Percentiles rank a stretch among this genome's conserved stretches.
phyloP scores from a whole-genome alignment of 2,329 filamentous ascomycete species.

The Karstenula rhodostoma region DNA sequence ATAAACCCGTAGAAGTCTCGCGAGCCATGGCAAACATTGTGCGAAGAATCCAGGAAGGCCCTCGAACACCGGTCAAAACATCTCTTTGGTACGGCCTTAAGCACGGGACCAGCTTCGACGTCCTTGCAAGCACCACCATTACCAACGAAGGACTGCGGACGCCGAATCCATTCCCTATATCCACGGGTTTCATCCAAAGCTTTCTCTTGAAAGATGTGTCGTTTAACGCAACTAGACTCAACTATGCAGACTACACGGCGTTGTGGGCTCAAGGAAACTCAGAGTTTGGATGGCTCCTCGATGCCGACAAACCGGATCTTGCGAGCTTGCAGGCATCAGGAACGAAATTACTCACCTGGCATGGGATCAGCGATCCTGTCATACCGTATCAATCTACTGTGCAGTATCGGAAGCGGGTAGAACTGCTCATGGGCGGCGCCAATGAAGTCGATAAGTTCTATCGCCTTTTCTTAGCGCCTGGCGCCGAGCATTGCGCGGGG shows the following conservation, averaged over 20 bases:
- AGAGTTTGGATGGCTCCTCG: constrained; percentile 33
- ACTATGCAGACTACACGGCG: constrained; percentile 22
- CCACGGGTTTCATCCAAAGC: constrained; percentile 29
- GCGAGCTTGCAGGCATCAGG: constrained; percentile 30
- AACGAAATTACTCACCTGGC: constrained; percentile 40
- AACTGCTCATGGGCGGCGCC: constrained; percentile 35
- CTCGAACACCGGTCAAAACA: constrained; percentile 19
- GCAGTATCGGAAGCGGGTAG: constrained; percentile 32
- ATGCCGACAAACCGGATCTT: constrained; percentile 35
- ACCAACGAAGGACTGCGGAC: constrained; percentile 26
- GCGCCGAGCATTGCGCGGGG: constrained; percentile 34
- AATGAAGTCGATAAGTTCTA: constrained; percentile 38
- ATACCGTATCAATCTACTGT: constrained; percentile 39
- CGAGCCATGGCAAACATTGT: constrained; percentile 32
- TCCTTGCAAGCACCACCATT: constrained; percentile 24
- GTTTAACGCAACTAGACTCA: constrained; percentile 26
- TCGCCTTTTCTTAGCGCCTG: constrained; percentile 42
- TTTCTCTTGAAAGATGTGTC: constrained; percentile 25
- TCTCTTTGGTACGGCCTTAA: constrained; percentile 23
- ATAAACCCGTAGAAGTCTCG: constrained; percentile 27
- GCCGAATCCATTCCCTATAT: constrained; percentile 26
- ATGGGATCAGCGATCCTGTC: constrained; percentile 35
- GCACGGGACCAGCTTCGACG: constrained; percentile 22
- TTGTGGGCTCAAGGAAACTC: constrained; percentile 30
- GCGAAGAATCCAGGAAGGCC: constrained; percentile 27